Evolutionary conservation across 768 basidiomycete species (phyloP).

Genomic region (Serendipita vermifera): DNA sequence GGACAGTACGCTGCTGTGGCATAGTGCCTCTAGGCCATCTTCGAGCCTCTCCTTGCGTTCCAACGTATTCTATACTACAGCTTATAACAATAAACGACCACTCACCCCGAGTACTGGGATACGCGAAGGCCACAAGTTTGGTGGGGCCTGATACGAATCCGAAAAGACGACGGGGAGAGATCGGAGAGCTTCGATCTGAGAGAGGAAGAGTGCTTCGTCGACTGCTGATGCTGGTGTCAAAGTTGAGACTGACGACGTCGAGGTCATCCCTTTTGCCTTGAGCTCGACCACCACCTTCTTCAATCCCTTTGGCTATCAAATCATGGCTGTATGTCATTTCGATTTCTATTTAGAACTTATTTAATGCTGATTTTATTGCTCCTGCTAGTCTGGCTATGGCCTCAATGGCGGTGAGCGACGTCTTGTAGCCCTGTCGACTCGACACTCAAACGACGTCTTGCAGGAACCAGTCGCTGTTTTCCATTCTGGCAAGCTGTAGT

Average conservation of each 20-base stretch:
- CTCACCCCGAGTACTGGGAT: conserved; percentile 55
- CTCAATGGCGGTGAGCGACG: conserved; percentile 43
- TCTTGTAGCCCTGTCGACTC: not conserved
- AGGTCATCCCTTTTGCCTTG: conserved; percentile 10
- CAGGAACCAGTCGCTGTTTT: conserved; percentile 79
- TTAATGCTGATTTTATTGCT: not conserved
- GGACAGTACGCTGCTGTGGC: not conserved
- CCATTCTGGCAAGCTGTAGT: conserved; percentile 86
- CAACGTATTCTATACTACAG: no score
- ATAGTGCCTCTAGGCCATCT: no score
- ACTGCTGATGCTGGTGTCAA: conserved; percentile 40
- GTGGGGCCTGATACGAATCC: conserved; percentile 67
- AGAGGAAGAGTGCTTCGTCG: conserved; percentile 50
- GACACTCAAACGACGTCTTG: not conserved
- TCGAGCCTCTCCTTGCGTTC: no score
- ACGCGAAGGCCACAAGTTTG: conserved; percentile 49
- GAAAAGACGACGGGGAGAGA: conserved; percentile 53
- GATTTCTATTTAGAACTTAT: not conserved
- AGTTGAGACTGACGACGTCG: not conserved
- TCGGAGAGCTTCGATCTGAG: conserved; percentile 49
- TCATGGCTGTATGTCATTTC: conserved; percentile 30
- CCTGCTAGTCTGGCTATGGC: conserved; percentile 47
- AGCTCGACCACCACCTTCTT: conserved; percentile 2
- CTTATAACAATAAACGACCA: not conserved
- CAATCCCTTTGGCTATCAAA: conserved; percentile 11